Percentiles rank a stretch among this genome's conserved stretches.
phyloP scores from a whole-genome alignment of 805 yeast genomes.

The Scheffersomyces lignosus region DNA sequence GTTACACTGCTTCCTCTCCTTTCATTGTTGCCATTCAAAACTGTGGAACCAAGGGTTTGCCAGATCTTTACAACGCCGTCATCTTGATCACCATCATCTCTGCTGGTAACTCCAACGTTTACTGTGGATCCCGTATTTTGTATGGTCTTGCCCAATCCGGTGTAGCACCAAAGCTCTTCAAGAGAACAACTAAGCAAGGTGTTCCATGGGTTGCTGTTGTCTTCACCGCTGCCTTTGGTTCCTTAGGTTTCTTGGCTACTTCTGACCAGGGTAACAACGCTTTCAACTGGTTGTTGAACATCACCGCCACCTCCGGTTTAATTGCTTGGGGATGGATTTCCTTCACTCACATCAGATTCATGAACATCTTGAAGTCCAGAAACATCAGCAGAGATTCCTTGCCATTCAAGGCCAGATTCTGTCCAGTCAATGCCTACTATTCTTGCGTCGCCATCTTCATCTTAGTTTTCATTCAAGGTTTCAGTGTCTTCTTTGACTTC shows the following conservation, averaged over 20 bases:
- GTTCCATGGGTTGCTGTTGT: constrained; percentile 62
- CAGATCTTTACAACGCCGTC: constrained; percentile 72
- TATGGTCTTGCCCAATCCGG: constrained; percentile 63
- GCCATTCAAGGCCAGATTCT: constrained; percentile 72
- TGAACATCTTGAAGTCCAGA: constrained; percentile 60
- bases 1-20: constrained; percentile 59
- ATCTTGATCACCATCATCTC: constrained; percentile 65
- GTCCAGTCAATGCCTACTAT: constrained; percentile 70
- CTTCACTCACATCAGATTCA: constrained; percentile 66
- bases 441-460: constrained; percentile 53
- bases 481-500: constrained; percentile 56
- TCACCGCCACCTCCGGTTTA: constrained; percentile 76
- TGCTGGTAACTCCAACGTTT: constrained; percentile 78
- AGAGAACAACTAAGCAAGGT: constrained; percentile 52
- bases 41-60: constrained; percentile 65
- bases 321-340: constrained; percentile 72
- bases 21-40: constrained; percentile 70
- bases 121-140: constrained; percentile 68
- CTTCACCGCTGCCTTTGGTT: constrained; percentile 60
- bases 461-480: constrained; percentile 74
- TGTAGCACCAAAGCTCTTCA: constrained; percentile 56
- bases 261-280: constrained; percentile 55
- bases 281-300: constrained; percentile 71
- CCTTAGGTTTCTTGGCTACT: constrained; percentile 59
- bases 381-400: constrained; percentile 66